Evolutionary conservation across 768 basidiomycete genomes (phyloP), one percentile per base, ranked within the genome.

Genomic region (Paxillus involutus): DNA sequence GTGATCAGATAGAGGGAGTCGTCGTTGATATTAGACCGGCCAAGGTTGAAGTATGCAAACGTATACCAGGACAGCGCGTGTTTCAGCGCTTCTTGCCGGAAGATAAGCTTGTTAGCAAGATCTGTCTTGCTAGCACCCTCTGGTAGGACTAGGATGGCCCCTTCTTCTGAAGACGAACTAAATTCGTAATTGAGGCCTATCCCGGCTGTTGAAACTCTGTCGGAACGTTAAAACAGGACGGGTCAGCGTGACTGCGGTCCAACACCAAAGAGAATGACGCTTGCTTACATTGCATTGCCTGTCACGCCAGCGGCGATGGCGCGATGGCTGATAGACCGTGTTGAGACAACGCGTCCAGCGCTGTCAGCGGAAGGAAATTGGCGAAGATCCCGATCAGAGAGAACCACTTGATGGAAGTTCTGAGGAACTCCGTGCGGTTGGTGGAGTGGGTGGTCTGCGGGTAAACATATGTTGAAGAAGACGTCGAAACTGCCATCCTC

Each of bases 401-500:
- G 48, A 11, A 50, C 32, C 13, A 77, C 44, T 6, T 65, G 69
- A 12, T 16, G 51, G 44, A 73, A 73, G 26, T 11, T 58, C 59
- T 1, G 59, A 62, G 0, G 76, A 73, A 74, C 64, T 10, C 64
- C 61, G 7, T 56, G 53, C 7, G 55, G 61, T 2, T 50, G 47
- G 33, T 75, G 67, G 44, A 73, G 63, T 35, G 69, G 69, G 44
- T 72, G 56, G 35, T 58, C 56, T 19, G 58, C 53, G 44, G 73
- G 62, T 2, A 70, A 49, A 40, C 69, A 72, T 8, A 76, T 64
- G 51, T 75, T 76, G 61, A 76, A 77, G 7, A 74, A 65, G 43
- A 71, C 68, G 48, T 70, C 68, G 33, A 77, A 77, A 7, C 56
- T 58, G 44, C 75, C 75, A 47, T 64, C 57, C 14, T 62, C 62